These are phyloP conservation scores for Aquanectria penicillioides DNA, from an alignment of 2,329 filamentous ascomycete genomes.

Conservation along the genomic window DNA sequence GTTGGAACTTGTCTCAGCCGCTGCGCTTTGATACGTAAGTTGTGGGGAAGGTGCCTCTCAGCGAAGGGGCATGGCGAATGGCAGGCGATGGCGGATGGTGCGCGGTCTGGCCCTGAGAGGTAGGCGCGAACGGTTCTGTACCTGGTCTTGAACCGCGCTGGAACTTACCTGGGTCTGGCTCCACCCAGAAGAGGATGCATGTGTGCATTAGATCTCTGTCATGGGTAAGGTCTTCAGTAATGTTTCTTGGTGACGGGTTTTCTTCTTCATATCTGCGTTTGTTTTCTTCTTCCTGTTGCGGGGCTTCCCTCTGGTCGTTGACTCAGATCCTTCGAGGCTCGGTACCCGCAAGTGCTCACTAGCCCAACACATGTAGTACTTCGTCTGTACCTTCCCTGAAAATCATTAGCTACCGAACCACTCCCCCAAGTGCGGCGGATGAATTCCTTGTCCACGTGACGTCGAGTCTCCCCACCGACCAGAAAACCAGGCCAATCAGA, in stretches of 20 bases:
- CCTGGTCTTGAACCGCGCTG: slow-evolving; percentile 13
- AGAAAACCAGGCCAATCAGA: slow-evolving; percentile 4
- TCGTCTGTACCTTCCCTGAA: slow-evolving; percentile 13
- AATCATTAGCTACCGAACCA: slow-evolving; percentile 15
- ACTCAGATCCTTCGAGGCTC: neutral
- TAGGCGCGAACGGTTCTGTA: slow-evolving; percentile 15
- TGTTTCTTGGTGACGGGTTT: no score
- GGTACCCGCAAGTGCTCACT: neutral
- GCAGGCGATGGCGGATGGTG: slow-evolving; percentile 3
- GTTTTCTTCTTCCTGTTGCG: neutral
- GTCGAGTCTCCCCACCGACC: neutral
- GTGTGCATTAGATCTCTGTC: slow-evolving; percentile 21
- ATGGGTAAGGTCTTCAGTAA: no score
- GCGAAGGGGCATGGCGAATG: slow-evolving; percentile 4
- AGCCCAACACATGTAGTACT: neutral
- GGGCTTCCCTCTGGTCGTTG: neutral
- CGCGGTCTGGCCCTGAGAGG: slow-evolving; percentile 10
- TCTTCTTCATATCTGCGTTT: neutral
- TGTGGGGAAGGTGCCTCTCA: slow-evolving; percentile 11
- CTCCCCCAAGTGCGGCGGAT: slow-evolving; percentile 4
- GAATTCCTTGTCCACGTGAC: slow-evolving; percentile 18
- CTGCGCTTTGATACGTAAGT: slow-evolving; percentile 6
- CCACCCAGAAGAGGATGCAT: slow-evolving; percentile 18
- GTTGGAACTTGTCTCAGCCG: slow-evolving; percentile 17
- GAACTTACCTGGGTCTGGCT: slow-evolving; percentile 14